These are phyloP conservation scores for Oxytropis ochrocephala DNA, from an alignment of 306 rosid species.

Conservation along the genomic window DNA sequence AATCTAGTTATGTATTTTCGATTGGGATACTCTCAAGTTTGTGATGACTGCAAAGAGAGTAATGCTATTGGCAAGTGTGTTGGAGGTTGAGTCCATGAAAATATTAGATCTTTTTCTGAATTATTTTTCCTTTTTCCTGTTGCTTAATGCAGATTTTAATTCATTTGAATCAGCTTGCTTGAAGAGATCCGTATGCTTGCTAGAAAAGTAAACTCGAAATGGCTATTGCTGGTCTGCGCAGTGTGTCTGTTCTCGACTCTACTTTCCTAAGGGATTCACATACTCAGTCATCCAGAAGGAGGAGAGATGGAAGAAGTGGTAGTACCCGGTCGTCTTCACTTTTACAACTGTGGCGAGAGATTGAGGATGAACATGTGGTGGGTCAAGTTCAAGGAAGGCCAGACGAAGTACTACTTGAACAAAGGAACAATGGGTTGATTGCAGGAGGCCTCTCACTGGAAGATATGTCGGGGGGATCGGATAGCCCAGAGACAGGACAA, in stretches of 20 bases:
- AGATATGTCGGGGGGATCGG: slow-evolving; percentile 23
- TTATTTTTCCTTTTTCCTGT: slow-evolving; percentile 25
- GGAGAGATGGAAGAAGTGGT: slow-evolving; percentile 52
- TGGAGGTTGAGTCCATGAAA: slow-evolving; percentile 17
- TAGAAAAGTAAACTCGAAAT: slow-evolving; percentile 31
- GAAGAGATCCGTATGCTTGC: slow-evolving; percentile 27
- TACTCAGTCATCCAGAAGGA: slow-evolving; percentile 51
- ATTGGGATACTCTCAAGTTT: slow-evolving; percentile 9
- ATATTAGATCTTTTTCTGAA: slow-evolving; percentile 34
- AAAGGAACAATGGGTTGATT: slow-evolving; percentile 39
- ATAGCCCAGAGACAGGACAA: slow-evolving; percentile 32
- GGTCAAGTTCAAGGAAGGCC: slow-evolving; percentile 54
- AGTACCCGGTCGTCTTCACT: slow-evolving; percentile 67
- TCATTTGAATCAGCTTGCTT: slow-evolving; percentile 44
- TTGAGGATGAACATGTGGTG: slow-evolving; percentile 76
- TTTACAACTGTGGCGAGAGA: slow-evolving; percentile 75
- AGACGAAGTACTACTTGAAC: slow-evolving; percentile 41
- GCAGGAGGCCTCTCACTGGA: slow-evolving; percentile 36
- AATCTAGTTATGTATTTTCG: background rate
- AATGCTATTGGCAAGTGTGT: background rate
- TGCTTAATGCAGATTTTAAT: slow-evolving; percentile 32
- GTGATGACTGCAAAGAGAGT: slow-evolving; percentile 2
- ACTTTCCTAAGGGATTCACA: slow-evolving; percentile 72
- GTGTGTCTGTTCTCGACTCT: slow-evolving; percentile 75
- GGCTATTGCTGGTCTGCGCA: slow-evolving; percentile 92